Conservation (phyloP, 140 eudicot genomes). For the Senecio squalidus region DNA sequence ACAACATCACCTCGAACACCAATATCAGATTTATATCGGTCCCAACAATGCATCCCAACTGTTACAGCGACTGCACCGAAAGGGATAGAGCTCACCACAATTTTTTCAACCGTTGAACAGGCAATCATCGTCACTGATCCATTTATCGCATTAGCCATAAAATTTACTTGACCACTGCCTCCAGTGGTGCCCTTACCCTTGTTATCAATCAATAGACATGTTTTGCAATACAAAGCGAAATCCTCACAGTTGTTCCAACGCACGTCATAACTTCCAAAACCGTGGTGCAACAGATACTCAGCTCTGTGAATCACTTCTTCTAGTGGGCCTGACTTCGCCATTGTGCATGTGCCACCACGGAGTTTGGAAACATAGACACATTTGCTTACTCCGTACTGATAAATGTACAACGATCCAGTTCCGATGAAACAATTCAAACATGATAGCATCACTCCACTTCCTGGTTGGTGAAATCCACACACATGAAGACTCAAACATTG, state of each 20-base stretch:
- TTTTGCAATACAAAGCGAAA: slow-evolving; percentile 59
- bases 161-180: slow-evolving; percentile 41
- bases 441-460: slow-evolving; percentile 44
- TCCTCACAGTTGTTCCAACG: slow-evolving; percentile 58
- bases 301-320: slow-evolving; percentile 46
- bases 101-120: background rate
- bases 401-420: slow-evolving; percentile 31
- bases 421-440: slow-evolving; percentile 55
- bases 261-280: slow-evolving; percentile 49
- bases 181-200: slow-evolving; percentile 28
- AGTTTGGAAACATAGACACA: slow-evolving; percentile 29
- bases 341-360: slow-evolving; percentile 66
- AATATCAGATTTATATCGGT: slow-evolving; percentile 4
- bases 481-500: slow-evolving; percentile 35
- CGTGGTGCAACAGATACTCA: slow-evolving; percentile 38
- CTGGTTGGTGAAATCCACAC: slow-evolving; percentile 45
- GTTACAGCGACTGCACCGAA: background rate
- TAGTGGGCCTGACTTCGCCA: slow-evolving; percentile 38
- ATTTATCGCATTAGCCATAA: background rate
- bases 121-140: background rate
- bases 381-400: slow-evolving; percentile 34
- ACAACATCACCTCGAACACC: slow-evolving; percentile 1
- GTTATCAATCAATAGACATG: slow-evolving; percentile 31
- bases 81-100: background rate
- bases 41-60: background rate